A percentile compares a stretch with the other conserved stretches of the same genome.
These are phyloP conservation scores for Symbiodinium pilosum DNA, from an alignment of 73 alveolate species.

Conservation along the genomic window DNA sequence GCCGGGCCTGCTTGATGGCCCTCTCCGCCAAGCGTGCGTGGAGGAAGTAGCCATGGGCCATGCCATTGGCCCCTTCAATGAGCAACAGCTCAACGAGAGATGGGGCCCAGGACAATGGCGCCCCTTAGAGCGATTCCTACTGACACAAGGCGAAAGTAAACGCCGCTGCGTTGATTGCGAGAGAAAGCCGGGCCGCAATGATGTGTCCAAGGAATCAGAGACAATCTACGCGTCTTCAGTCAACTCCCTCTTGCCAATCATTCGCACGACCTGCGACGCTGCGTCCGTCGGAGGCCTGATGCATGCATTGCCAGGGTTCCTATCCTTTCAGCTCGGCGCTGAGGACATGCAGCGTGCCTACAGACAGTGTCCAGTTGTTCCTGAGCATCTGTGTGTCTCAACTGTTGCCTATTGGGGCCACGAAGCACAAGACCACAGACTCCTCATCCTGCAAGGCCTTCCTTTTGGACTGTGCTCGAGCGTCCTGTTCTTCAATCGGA, in stretches of 20 bases:
- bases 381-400: not conserved
- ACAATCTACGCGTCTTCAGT: not conserved
- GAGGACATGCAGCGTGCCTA: constrained; percentile 15
- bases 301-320: not conserved
- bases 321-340: not conserved
- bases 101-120: not conserved
- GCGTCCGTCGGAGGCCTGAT: not conserved
- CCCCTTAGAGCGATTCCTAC: not conserved
- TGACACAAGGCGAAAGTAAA: not conserved
- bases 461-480: not conserved
- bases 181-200: not conserved
- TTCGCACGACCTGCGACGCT: not conserved
- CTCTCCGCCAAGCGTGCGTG: not conserved
- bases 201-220: not conserved
- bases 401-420: not conserved
- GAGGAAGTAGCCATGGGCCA: not conserved
- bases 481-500: not conserved
- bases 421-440: not conserved
- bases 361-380: not conserved
- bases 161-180: not conserved
- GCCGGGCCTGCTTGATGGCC: not conserved
- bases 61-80: not conserved
- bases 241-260: not conserved
- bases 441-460: not conserved
- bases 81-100: not conserved